Evolutionary conservation across 139 green algal species (phyloP), one percentile per base, ranked within the genome.

Genomic region (Diplosphaera chodatii): DNA sequence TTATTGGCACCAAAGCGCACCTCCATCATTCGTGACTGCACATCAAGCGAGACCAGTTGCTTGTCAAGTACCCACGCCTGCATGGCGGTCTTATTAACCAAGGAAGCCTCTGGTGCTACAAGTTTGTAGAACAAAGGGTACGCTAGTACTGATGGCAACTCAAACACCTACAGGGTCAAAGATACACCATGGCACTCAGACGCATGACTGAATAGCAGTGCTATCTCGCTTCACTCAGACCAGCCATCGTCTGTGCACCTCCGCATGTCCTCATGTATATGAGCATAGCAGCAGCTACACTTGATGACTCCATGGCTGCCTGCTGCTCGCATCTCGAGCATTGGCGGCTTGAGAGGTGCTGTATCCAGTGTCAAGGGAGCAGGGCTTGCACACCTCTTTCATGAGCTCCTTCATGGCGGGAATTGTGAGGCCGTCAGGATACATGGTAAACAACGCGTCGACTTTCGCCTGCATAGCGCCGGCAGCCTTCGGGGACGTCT

Each of bases 111-210:
- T 3, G 63, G 74, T 1, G 37, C 30, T 10, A 77, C 80, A 15
- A 96, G 80, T 73, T 88, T 85, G 67, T 80, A 73, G 73, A 95
- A 94, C 25, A 96, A 80, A 0, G 87, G 73, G 71, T 92, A 87
- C n/a, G 81, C 90, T 33, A 98, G 78, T 68, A 87, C 91, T 25
- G 73, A 77, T 3, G 37, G 37, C 37, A 48, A 10, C 72, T 91
- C 81, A 66, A 91, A 91, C n/a, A 95, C 84, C 84, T 97, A 85
- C 40, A 18, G 10, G 25, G 18, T 27, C 16, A 18, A 10, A 59
- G 37, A 8, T 8, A 13, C 37, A 48, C 13, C 37, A 48, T 48
- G 37, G 1, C 62, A 18, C 37, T 23, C 28, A 40, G 56, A 40
- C 8, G 63, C 27, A 31, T 62, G 62, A 69, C 37, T 59, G 32